Evolutionary conservation across 164 flowering plant genomes (phyloP), one percentile per base, ranked within the genome.

Genomic region (Sedum album): DNA sequence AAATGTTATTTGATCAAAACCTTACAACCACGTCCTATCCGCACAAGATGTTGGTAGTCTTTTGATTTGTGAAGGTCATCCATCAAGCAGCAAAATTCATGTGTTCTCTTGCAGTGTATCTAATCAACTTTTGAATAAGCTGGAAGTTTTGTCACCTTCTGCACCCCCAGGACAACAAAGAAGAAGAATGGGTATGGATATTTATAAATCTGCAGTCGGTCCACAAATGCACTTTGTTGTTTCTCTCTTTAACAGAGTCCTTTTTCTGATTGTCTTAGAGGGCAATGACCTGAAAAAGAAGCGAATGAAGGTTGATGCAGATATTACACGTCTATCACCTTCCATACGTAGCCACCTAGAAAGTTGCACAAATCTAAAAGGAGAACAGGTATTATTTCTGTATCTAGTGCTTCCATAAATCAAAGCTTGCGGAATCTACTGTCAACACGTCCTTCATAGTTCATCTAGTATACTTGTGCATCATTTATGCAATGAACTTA

Each of bases 231-330:
- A 35, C 38, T 3, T 35, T 26, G 26, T 3, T 26, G 26, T 26
- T 11, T 28, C 33, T 57, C 17, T 10, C 62, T 26, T 11, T 57
- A 57, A 26, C 15, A 5, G 28, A 57, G 44, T 57, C 39, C 66
- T 41, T 74, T 5, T 66, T 60, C 53, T 39, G 28, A 62, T 71
- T 46, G 13, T 51, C n/a, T 72, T 77, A 90, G 96, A 93, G 75
- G 92, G 91, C 30, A 86, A 69, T 76, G 98, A 91, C 65, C 94
- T 84, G 83, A 93, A 87, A 76, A 86, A 86, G 84, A 94, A 90
- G 73, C 75, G 89, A 66, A 74, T 85, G 85, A 94, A 94, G 80
- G 71, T 78, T 66, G 98, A 94, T 81, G 75, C 95, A 62, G 98
- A 93, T 67, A 73, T 80, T 44, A 66, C 90, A 44, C 85, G 93